Evolutionary conservation across 441 rosid species (phyloP).

Genomic region (Arabidopsis hybrid): DNA sequence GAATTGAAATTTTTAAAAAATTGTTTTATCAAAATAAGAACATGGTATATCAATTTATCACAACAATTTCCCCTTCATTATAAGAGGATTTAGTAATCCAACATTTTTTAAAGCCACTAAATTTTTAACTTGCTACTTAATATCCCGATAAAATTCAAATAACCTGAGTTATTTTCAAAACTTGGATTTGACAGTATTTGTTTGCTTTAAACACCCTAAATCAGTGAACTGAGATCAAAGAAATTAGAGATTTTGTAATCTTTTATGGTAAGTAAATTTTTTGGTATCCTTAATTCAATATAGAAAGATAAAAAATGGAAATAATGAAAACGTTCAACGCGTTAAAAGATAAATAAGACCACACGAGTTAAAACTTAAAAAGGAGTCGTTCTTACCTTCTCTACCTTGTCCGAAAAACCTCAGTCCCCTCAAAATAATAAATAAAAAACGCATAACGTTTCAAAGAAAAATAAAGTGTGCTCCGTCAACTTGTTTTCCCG

Average conservation of each 20-base stretch:
- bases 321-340: slow-evolving; percentile 21
- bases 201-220: not conserved
- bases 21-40: not conserved
- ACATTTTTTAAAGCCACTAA: not conserved
- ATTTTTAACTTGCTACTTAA: not conserved
- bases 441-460: not conserved
- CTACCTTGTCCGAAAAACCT: slow-evolving; percentile 44
- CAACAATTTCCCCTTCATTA: not conserved
- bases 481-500: slow-evolving; percentile 16
- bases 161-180: not conserved
- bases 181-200: not conserved
- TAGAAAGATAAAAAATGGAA: not conserved
- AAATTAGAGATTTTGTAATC: not conserved
- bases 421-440: not conserved
- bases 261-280: slow-evolving; percentile 10
- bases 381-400: not conserved
- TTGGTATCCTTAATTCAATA: slow-evolving; percentile 1
- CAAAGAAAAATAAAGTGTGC: not conserved
- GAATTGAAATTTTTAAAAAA: not conserved
- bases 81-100: not conserved
- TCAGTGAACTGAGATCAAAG: not conserved
- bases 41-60: not conserved
- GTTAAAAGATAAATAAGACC: not conserved
- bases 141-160: not conserved
- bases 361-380: slow-evolving; percentile 1